Conservation (phyloP, 805 yeast genomes). For the Candida xiaguanensis region DNA sequence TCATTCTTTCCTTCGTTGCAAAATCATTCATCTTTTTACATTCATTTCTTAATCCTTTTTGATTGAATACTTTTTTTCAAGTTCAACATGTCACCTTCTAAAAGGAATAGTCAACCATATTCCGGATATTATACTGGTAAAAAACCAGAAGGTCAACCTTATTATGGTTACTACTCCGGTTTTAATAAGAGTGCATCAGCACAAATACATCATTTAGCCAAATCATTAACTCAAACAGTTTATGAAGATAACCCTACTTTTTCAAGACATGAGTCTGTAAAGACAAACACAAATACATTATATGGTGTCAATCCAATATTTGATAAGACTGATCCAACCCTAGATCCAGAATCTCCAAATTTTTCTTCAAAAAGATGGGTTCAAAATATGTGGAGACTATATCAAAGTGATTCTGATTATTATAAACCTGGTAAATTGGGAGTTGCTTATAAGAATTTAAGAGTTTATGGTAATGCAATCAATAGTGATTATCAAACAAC, state of each 20-base stretch:
- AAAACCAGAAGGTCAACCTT: slow-evolving; percentile 8
- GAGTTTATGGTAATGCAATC: slow-evolving; percentile 63
- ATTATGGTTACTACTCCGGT: slow-evolving; percentile 8
- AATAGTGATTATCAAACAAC: slow-evolving; percentile 68
- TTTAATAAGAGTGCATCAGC: slow-evolving; percentile 5
- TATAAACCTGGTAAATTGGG: slow-evolving; percentile 61
- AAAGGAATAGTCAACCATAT: slow-evolving; percentile 5
- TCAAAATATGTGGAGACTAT: slow-evolving; percentile 54
- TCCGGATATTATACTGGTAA: slow-evolving; percentile 2
- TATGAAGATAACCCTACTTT: background rate
- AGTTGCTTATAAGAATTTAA: slow-evolving; percentile 52
- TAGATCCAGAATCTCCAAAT: slow-evolving; percentile 51
- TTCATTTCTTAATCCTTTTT: background rate
- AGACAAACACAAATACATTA: background rate
- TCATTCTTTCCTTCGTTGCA: too few species aligned
- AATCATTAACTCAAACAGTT: slow-evolving; percentile 1
- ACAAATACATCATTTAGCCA: slow-evolving; percentile 7
- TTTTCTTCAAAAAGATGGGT: slow-evolving; percentile 62
- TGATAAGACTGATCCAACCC: slow-evolving; percentile 28
- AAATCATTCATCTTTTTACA: too few species aligned
- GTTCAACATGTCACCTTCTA: slow-evolving; percentile 1
- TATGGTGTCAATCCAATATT: slow-evolving; percentile 9
- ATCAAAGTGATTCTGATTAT: slow-evolving; percentile 54
- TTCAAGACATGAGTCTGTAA: slow-evolving; percentile 1
- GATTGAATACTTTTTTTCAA: background rate